Conservation (phyloP, 805 yeast species). For the Candida coleopterorum region DNA sequence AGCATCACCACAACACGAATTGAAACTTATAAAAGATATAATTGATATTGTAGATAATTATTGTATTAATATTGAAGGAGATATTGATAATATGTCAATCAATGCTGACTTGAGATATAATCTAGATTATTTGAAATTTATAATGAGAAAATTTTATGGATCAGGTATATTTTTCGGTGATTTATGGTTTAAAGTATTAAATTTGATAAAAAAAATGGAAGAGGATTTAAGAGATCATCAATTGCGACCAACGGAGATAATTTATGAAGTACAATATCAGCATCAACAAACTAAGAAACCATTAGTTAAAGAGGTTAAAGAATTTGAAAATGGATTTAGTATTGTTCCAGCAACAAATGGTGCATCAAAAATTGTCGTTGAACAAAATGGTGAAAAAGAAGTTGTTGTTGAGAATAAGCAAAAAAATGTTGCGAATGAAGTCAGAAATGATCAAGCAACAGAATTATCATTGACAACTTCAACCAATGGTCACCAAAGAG, state of each 20-base stretch:
- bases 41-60: constrained; percentile 9
- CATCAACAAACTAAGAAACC: background rate
- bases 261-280: background rate
- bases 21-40: constrained; percentile 16
- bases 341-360: background rate
- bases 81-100: constrained; percentile 13
- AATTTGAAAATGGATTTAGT: constrained; percentile 4
- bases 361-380: too few relatives aligned
- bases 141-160: constrained; percentile 28
- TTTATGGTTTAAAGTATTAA: constrained; percentile 14
- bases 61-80: constrained; percentile 5
- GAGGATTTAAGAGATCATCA: constrained; percentile 4
- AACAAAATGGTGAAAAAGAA: too few relatives aligned
- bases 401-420: too few relatives aligned
- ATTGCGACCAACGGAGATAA: constrained; percentile 1
- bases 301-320: constrained; percentile 1
- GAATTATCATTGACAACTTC: too few relatives aligned
- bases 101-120: constrained; percentile 9
- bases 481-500: too few relatives aligned
- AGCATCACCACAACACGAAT: constrained; percentile 20
- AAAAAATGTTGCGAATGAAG: too few relatives aligned
- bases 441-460: too few relatives aligned
- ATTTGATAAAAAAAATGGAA: constrained; percentile 14
- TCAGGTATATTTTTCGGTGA: constrained; percentile 23
- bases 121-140: constrained; percentile 20